Percentiles rank a stretch among this genome's conserved stretches.
Conservation (phyloP, 2,329 filamentous ascomycete genomes). For the Celoporthe dispersa region DNA sequence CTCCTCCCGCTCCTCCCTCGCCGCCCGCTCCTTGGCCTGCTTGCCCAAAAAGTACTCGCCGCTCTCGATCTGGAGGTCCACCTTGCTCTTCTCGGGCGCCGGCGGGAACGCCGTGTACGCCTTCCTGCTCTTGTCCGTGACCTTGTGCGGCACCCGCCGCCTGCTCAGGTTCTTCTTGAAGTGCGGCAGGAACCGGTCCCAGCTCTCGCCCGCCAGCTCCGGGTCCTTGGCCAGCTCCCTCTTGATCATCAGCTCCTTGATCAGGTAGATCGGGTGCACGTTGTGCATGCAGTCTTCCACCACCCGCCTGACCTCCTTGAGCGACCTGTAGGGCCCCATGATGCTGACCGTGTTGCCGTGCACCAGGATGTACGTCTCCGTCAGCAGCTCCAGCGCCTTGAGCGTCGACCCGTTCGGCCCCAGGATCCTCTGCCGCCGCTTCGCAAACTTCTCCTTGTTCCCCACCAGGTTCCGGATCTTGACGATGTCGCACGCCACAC, state of each 20-base stretch:
- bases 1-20: conserved; percentile 78
- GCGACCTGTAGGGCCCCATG: conserved; percentile 90
- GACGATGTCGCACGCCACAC: conserved; percentile 90
- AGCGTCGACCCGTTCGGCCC: conserved; percentile 90
- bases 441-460: conserved; percentile 95
- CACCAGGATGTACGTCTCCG: conserved; percentile 89
- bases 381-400: conserved; percentile 91
- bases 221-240: conserved; percentile 80
- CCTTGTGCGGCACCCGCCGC: conserved; percentile 78
- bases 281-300: conserved; percentile 97
- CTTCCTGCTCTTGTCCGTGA: conserved; percentile 94
- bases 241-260: conserved; percentile 80
- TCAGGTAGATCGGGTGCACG: conserved; percentile 88
- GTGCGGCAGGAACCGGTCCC: conserved; percentile 95
- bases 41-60: conserved; percentile 97
- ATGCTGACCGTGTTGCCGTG: conserved; percentile 93
- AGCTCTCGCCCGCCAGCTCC: conserved; percentile 82
- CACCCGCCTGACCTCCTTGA: conserved; percentile 89
- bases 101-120: conserved; percentile 96
- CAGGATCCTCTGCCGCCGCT: conserved; percentile 88
- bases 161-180: conserved; percentile 92
- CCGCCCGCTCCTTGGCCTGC: conserved; percentile 85
- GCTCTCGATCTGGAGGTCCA: conserved; percentile 96
- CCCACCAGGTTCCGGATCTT: conserved; percentile 90
- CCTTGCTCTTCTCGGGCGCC: conserved; percentile 96